Conservation (phyloP, 2,329 filamentous ascomycete genomes). For the Harringtonia lauricola region DNA sequence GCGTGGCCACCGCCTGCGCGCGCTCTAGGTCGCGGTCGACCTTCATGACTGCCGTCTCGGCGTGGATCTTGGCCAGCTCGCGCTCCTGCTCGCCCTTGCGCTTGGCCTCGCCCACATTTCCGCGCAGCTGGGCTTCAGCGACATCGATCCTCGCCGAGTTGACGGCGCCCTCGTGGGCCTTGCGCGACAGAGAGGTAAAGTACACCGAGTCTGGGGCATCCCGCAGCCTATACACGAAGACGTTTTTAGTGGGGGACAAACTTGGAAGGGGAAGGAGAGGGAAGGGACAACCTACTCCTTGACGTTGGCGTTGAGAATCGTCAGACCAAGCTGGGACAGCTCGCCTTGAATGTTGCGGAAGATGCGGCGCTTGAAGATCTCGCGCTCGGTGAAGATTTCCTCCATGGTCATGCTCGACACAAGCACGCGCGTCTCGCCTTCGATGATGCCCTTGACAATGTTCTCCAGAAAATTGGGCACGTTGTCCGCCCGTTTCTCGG, state of each 20-base stretch:
- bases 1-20: slow-evolving; percentile 63
- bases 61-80: slow-evolving; percentile 79
- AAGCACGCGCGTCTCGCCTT: slow-evolving; percentile 75
- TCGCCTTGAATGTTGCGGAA: slow-evolving; percentile 69
- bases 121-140: slow-evolving; percentile 50
- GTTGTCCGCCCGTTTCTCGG: slow-evolving; percentile 19
- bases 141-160: slow-evolving; percentile 45
- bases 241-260: neutral
- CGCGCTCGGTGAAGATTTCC: slow-evolving; percentile 45
- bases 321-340: slow-evolving; percentile 66
- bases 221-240: slow-evolving; percentile 44
- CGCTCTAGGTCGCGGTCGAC: slow-evolving; percentile 78
- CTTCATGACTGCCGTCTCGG: slow-evolving; percentile 73
- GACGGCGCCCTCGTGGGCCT: slow-evolving; percentile 74
- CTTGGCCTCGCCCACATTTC: slow-evolving; percentile 67
- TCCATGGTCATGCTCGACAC: slow-evolving; percentile 90
- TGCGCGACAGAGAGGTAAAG: slow-evolving; percentile 70
- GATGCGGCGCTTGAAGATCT: slow-evolving; percentile 49
- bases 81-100: slow-evolving; percentile 73
- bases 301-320: slow-evolving; percentile 61
- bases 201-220: slow-evolving; percentile 75
- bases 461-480: slow-evolving; percentile 58
- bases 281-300: slow-evolving; percentile 45
- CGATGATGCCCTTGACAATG: slow-evolving; percentile 83
- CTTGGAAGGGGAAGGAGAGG: neutral